Evolutionary conservation across 805 yeast genomes (phyloP).

Genomic region (Zygosaccharomyces bailii): DNA sequence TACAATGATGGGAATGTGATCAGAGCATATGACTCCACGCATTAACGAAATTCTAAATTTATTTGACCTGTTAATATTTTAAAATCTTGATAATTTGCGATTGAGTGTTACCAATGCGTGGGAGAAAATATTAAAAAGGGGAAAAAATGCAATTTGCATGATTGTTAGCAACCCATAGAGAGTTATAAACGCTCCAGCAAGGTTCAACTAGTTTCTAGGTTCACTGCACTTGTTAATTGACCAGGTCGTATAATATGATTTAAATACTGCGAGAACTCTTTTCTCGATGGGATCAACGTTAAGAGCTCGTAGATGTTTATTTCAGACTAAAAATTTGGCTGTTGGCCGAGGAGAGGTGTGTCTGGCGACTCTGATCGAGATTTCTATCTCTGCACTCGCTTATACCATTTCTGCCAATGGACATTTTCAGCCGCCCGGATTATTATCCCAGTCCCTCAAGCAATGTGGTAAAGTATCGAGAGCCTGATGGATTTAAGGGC

Average conservation of each 20-base stretch:
- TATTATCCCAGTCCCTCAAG: slow-evolving; percentile 33
- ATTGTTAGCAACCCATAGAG: not conserved
- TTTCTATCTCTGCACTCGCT: not conserved
- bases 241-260: not conserved
- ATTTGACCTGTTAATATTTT: too few species aligned
- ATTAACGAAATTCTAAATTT: too few species aligned
- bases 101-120: too few species aligned
- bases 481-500: slow-evolving; percentile 10
- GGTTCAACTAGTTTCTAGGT: not conserved
- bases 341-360: not conserved
- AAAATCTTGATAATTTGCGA: too few species aligned
- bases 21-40: too few species aligned
- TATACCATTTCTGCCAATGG: slow-evolving; percentile 14
- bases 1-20: too few species aligned
- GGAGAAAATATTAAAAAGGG: too few species aligned
- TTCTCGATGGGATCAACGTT: not conserved
- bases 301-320: not conserved
- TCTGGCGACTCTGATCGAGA: slow-evolving; percentile 2
- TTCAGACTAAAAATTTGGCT: not conserved
- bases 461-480: slow-evolving; percentile 24
- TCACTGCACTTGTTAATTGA: not conserved
- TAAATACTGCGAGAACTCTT: not conserved
- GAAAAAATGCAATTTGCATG: too few species aligned
- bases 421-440: slow-evolving; percentile 24
- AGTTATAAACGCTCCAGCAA: not conserved